These are phyloP conservation scores for Priceomyces melissophilus DNA, from an alignment of 805 yeast species.

Conservation along the genomic window DNA sequence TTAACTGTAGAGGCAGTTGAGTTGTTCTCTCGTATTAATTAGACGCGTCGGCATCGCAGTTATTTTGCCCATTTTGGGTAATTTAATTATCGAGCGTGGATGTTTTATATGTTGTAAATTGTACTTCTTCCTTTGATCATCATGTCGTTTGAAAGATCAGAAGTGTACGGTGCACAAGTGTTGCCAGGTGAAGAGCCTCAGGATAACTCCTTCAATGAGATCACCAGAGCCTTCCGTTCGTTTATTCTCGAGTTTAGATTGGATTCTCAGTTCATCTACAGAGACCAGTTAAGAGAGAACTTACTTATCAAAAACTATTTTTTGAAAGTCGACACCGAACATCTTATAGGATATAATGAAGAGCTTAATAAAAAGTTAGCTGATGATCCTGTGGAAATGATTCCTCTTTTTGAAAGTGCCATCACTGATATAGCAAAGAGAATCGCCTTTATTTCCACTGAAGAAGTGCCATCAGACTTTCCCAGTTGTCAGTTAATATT, in stretches of 20 bases:
- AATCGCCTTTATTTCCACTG: slow-evolving; percentile 52
- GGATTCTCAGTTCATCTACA: slow-evolving; percentile 76
- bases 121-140: too few species aligned
- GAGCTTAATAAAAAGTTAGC: slow-evolving; percentile 78
- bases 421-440: slow-evolving; percentile 83
- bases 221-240: slow-evolving; percentile 70
- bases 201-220: slow-evolving; percentile 63
- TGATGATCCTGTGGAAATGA: slow-evolving; percentile 85
- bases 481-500: slow-evolving; percentile 84
- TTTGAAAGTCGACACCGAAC: slow-evolving; percentile 75
- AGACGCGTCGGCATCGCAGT: background rate
- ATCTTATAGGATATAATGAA: slow-evolving; percentile 83
- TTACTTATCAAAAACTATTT: slow-evolving; percentile 71
- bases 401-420: slow-evolving; percentile 80
- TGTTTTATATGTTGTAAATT: too few species aligned
- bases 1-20: background rate
- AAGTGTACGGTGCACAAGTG: slow-evolving; percentile 72
- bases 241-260: slow-evolving; percentile 85
- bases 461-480: slow-evolving; percentile 50
- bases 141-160: slow-evolving; percentile 77
- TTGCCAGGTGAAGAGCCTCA: slow-evolving; percentile 77
- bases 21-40: too few species aligned
- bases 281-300: slow-evolving; percentile 89
- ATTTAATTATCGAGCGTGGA: too few species aligned
- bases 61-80: too few species aligned